Evolutionary conservation across 441 rosid species (phyloP).

Genomic region (Manihot esculenta): DNA sequence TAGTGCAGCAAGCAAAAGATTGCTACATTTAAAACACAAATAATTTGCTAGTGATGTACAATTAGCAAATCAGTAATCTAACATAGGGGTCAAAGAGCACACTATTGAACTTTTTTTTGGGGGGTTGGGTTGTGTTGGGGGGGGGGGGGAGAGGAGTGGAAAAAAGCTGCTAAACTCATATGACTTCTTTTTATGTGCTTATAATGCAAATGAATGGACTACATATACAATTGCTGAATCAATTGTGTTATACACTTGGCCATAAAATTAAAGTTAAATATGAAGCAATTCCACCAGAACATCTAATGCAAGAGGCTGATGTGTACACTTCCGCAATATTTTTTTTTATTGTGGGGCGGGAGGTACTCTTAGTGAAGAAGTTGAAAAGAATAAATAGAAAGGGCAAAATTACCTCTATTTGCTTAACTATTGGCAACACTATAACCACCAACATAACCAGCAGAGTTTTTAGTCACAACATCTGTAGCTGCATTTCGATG

Average conservation of each 20-base stretch:
- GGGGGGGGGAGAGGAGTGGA: no score
- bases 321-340: no score
- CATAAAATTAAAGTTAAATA: neutral
- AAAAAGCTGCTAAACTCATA: neutral
- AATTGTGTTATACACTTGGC: neutral
- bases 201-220: neutral
- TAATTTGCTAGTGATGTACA: neutral
- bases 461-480: slow-evolving; percentile 67
- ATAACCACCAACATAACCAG: slow-evolving; percentile 74
- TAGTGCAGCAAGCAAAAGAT: slow-evolving; percentile 5
- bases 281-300: neutral
- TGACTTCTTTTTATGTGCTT: neutral
- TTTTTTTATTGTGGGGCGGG: no score
- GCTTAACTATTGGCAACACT: slow-evolving; percentile 75
- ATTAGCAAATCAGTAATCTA: neutral
- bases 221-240: neutral
- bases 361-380: no score
- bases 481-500: slow-evolving; percentile 70
- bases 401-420: slow-evolving; percentile 63
- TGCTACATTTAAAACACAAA: neutral
- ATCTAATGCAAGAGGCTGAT: neutral
- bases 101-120: neutral
- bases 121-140: no score
- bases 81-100: neutral
- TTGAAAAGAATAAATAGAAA: neutral